Evolutionary conservation across 2,329 filamentous ascomycete genomes (phyloP).

Genomic region (Diaporthe sp.): DNA sequence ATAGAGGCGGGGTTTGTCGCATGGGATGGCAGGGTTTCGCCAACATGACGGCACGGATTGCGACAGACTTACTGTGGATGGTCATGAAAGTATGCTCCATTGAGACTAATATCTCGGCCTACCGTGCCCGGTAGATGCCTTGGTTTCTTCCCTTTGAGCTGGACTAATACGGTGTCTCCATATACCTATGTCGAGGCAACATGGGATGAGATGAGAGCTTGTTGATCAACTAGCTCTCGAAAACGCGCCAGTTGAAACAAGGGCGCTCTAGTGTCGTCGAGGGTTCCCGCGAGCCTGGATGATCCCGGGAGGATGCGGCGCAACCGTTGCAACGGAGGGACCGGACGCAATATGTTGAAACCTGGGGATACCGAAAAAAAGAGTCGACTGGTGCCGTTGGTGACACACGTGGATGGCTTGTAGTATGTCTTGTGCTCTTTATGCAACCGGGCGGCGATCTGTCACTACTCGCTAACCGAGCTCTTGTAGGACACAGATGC

Average conservation of each 20-base stretch:
- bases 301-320: constrained; percentile 41
- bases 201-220: constrained; percentile 28
- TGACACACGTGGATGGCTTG: constrained; percentile 44
- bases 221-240: constrained; percentile 34
- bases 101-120: constrained; percentile 43
- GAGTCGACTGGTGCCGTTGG: constrained; percentile 42
- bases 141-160: constrained; percentile 38
- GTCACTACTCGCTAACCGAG: constrained; percentile 52
- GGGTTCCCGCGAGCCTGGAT: constrained; percentile 31
- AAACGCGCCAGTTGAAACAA: constrained; percentile 37
- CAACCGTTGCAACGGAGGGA: constrained; percentile 45
- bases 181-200: constrained; percentile 38
- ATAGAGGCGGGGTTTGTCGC: neutral
- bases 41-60: constrained; percentile 14
- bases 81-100: constrained; percentile 94
- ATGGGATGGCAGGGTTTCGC: neutral
- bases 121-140: constrained; percentile 27
- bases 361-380: neutral
- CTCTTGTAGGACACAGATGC: constrained; percentile 54
- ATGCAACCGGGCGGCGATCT: constrained; percentile 44
- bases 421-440: constrained; percentile 27
- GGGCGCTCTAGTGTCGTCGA: constrained; percentile 30
- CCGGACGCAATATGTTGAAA: constrained; percentile 43
- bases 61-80: constrained; percentile 78
- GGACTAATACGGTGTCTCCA: constrained; percentile 42